Conservation (phyloP, 208 protist genomes). For the Jaenimonas drosophilae region DNA sequence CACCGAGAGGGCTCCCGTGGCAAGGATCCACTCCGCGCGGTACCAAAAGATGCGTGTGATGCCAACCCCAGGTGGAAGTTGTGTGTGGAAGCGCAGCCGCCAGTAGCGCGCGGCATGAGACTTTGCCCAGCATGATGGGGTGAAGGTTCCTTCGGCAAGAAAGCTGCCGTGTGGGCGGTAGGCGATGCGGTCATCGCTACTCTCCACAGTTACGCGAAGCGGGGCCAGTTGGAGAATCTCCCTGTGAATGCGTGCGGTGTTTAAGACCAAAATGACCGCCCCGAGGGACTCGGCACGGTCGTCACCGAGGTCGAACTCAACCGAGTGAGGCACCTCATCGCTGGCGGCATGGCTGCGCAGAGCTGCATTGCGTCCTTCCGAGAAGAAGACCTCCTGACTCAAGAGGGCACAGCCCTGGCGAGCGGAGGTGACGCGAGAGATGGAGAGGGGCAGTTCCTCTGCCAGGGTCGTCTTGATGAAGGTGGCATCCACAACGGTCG, state of each 20-base stretch:
- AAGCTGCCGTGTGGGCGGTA: slow-evolving; percentile 14
- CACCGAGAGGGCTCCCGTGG: slow-evolving; percentile 2
- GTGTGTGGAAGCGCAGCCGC: slow-evolving; percentile 36
- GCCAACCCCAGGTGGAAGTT: slow-evolving; percentile 27
- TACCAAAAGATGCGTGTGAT: slow-evolving; percentile 55
- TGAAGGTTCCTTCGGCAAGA: slow-evolving; percentile 4
- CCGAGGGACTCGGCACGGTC: slow-evolving; percentile 19
- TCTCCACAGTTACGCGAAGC: slow-evolving; percentile 32
- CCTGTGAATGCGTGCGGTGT: slow-evolving; percentile 24
- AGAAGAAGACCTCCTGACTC: neutral
- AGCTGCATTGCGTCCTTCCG: too few relatives aligned
- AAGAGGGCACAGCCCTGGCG: neutral
- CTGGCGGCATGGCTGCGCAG: too few relatives aligned
- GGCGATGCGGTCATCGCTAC: slow-evolving; percentile 35
- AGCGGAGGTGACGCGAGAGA: neutral
- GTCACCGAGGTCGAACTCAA: slow-evolving; percentile 28
- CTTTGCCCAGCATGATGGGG: slow-evolving; percentile 16
- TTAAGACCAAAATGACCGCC: slow-evolving; percentile 38
- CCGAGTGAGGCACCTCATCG: too few relatives aligned
- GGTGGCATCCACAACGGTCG: too few relatives aligned
- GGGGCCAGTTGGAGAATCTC: slow-evolving; percentile 31
- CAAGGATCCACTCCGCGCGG: slow-evolving; percentile 7
- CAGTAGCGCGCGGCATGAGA: slow-evolving; percentile 43
- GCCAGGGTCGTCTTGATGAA: neutral
- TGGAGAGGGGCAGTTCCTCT: neutral